These are phyloP conservation scores for Allium sativum DNA, from an alignment of 106 monocot species.

Conservation along the genomic window DNA sequence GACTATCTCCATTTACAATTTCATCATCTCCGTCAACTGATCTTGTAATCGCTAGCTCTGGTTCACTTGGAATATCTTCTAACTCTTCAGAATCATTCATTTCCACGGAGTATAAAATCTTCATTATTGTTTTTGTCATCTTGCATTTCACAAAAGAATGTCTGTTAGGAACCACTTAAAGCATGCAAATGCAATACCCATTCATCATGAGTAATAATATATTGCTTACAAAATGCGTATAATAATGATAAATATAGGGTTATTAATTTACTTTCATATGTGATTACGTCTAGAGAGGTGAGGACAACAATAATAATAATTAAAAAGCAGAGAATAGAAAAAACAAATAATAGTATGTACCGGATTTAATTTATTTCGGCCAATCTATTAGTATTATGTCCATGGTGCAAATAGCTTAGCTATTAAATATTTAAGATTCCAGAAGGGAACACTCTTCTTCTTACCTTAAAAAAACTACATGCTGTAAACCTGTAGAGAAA, in stretches of 20 bases:
- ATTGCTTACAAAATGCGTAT: not conserved
- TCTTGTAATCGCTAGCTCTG: not conserved
- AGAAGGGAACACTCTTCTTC: not conserved
- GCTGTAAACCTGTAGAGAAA: no score
- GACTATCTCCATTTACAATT: not conserved
- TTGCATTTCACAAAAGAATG: not conserved
- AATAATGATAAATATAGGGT: no score
- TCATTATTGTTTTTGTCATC: constrained; percentile 12
- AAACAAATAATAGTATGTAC: no score
- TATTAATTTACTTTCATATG: no score
- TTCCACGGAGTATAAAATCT: constrained; percentile 9
- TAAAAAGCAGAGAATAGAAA: no score
- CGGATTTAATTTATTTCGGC: no score
- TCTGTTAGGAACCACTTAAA: not conserved
- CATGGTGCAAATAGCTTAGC: no score
- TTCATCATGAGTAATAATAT: not conserved
- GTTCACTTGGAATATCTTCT: constrained; percentile 3
- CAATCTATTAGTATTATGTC: no score
- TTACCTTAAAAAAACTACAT: no score
- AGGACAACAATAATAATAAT: no score
- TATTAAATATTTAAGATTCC: not conserved
- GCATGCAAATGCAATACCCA: not conserved
- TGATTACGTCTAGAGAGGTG: no score
- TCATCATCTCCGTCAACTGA: constrained; percentile 1
- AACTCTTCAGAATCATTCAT: constrained; percentile 7